Base-by-base conservation (phyloP, 176 grass and related monocot species). In the Calamus simplicifolius region DNA sequence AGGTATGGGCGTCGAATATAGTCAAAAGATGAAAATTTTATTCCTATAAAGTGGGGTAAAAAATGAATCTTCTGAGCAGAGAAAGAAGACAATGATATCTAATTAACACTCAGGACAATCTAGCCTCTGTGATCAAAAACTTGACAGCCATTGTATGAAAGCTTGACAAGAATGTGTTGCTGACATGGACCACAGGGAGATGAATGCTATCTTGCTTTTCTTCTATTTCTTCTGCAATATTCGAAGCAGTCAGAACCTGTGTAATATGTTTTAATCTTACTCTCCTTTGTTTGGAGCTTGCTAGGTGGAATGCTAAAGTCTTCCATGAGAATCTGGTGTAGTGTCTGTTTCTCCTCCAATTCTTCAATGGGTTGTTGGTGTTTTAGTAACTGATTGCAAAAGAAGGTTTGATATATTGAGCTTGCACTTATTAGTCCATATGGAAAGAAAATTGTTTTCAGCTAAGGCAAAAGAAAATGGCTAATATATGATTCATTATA, bases 231-330 rank as follows among this genome's bases (percentile, higher is more conserved):
- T 28, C 84, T 71, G 19, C 87, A 84, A 25, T 87, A 97, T 52
- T 97, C 84, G 56, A 92, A 97, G 78, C 93, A 97, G 30, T 97
- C 84, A 3, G 77, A 88, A 82, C 83, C 90, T 14, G 86, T 75
- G 49, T 75, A 75, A 50, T 87, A 82, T 54, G 63, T 61, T 27
- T 74, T 86, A 23, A 63, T 67, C 75, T 67, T 68, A 56, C 49
- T 73, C 50, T 50, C 69, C 3, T 49, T 54, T 75, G 13, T 29
- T 60, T 64, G 70, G 31, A 95, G 70, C 64, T 76, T 96, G 28
- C 52, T 48, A 25, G 80, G 86, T 56, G 86, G 75, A 80, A 96
- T 48, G 26, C 81, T 90, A 29, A 96, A 72, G 29, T 90, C 83
- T 57, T 90, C 91, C 25, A 88, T 56, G 27, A 96, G 91, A 57